phyloP scores from a whole-genome alignment of 495 filamentous ascomycete species.

The Aspergillus wentii region DNA sequence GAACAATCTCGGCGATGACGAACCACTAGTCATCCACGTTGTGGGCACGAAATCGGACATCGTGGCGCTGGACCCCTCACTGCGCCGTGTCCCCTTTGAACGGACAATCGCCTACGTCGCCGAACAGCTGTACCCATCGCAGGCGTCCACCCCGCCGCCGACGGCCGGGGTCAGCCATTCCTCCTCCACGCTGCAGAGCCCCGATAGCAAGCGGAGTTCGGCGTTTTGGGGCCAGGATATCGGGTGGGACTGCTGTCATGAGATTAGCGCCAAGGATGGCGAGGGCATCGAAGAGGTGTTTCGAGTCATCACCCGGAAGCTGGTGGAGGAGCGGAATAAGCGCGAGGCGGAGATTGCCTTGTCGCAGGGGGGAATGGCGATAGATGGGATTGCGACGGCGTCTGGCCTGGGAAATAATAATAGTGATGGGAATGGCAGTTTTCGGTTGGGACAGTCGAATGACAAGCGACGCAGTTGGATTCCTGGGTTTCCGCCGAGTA shows the following conservation, averaged over 20 bases:
- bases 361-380: conserved; percentile 10
- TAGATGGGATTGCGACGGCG: conserved; percentile 29
- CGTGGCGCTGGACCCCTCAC: conserved; percentile 70
- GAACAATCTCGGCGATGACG: conserved; percentile 51
- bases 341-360: conserved; percentile 50
- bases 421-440: conserved; percentile 37
- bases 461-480: conserved; percentile 48
- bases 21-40: conserved; percentile 87
- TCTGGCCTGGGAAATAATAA: conserved; percentile 13
- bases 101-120: conserved; percentile 91
- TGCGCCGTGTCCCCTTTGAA: conserved; percentile 85
- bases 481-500: conserved; percentile 44
- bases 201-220: conserved; percentile 71
- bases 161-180: conserved; percentile 41
- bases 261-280: conserved; percentile 90
- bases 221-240: conserved; percentile 90
- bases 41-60: conserved; percentile 95
- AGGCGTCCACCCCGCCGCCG: conserved; percentile 59
- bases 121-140: conserved; percentile 72
- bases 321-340: conserved; percentile 84
- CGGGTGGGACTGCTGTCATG: conserved; percentile 94
- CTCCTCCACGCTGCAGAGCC: conserved; percentile 51
- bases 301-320: conserved; percentile 85
- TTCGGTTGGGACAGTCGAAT: conserved; percentile 39
- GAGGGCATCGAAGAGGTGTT: conserved; percentile 98